Evolutionary conservation across 1,139 yeast species (phyloP).

Genomic region (Arxiozyma heterogenica): DNA sequence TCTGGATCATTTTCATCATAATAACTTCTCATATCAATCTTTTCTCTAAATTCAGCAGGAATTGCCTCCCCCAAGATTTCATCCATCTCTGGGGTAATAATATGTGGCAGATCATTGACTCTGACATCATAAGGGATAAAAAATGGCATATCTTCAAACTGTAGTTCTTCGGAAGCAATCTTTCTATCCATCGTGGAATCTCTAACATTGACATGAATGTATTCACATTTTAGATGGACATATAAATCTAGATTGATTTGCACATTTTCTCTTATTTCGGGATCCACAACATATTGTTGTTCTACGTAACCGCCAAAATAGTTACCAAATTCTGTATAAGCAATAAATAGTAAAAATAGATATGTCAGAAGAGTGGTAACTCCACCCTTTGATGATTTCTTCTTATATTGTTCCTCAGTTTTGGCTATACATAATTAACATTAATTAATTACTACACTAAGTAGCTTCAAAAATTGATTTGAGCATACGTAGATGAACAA

Average conservation of each 20-base stretch:
- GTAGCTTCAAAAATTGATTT: not conserved
- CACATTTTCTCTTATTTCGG: constrained; percentile 49
- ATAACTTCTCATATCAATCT: constrained; percentile 17
- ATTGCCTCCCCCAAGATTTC: constrained; percentile 56
- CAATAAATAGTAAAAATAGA: constrained; percentile 51
- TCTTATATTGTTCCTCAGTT: constrained; percentile 67
- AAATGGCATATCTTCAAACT: constrained; percentile 54
- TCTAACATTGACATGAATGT: constrained; percentile 62
- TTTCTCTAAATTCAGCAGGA: constrained; percentile 50
- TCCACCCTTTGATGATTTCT: constrained; percentile 70
- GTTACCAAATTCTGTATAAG: constrained; percentile 85
- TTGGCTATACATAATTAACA: constrained; percentile 41
- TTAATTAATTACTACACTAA: not conserved
- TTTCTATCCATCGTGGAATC: constrained; percentile 73
- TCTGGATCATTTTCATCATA: constrained; percentile 23
- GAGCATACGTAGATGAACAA: not conserved
- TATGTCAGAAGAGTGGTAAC: constrained; percentile 58
- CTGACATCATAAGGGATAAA: constrained; percentile 42
- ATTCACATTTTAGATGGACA: constrained; percentile 78
- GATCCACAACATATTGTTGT: constrained; percentile 69
- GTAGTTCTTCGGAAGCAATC: constrained; percentile 65
- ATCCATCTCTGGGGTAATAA: constrained; percentile 58
- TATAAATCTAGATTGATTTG: constrained; percentile 70
- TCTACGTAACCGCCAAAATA: constrained; percentile 76
- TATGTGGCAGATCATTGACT: constrained; percentile 40